These are phyloP conservation scores for Dimocarpus longan DNA, from an alignment of 345 rosid species.

Conservation along the genomic window DNA sequence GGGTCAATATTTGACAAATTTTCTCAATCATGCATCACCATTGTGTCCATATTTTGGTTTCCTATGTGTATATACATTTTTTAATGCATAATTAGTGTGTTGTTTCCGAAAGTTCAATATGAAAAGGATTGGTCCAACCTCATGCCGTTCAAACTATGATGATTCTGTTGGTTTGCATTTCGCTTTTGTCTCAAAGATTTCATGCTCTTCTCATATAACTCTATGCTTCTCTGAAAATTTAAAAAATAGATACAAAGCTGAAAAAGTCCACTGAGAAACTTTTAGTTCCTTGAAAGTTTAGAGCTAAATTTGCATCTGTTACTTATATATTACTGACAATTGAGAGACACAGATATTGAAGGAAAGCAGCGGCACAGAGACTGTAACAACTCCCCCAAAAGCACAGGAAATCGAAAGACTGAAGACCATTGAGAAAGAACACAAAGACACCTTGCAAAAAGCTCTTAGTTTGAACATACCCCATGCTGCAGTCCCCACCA, in stretches of 20 bases:
- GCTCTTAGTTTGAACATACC: constrained; percentile 88
- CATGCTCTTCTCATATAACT: not conserved
- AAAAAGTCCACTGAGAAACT: not conserved
- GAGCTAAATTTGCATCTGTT: not conserved
- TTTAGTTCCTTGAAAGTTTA: not conserved
- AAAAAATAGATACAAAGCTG: not conserved
- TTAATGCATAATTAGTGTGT: not conserved
- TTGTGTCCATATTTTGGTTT: not conserved
- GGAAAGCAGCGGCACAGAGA: constrained; percentile 44
- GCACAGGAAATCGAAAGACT: constrained; percentile 67
- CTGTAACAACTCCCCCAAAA: constrained; percentile 61
- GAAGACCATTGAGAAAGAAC: constrained; percentile 78
- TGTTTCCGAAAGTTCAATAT: not conserved
- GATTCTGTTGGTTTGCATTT: not conserved
- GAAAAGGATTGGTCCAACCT: not conserved
- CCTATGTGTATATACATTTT: not conserved
- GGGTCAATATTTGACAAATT: not conserved
- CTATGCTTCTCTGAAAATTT: not conserved
- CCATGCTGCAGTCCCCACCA: constrained; percentile 41
- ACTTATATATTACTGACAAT: not conserved
- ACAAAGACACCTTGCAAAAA: constrained; percentile 83
- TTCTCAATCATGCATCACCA: not conserved
- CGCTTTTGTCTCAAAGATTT: not conserved
- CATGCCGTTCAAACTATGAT: not conserved
- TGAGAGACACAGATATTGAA: constrained; percentile 49